These are phyloP conservation scores for Trichoderma sp. DNA, from an alignment of 2,329 filamentous ascomycete species.

Conservation along the genomic window DNA sequence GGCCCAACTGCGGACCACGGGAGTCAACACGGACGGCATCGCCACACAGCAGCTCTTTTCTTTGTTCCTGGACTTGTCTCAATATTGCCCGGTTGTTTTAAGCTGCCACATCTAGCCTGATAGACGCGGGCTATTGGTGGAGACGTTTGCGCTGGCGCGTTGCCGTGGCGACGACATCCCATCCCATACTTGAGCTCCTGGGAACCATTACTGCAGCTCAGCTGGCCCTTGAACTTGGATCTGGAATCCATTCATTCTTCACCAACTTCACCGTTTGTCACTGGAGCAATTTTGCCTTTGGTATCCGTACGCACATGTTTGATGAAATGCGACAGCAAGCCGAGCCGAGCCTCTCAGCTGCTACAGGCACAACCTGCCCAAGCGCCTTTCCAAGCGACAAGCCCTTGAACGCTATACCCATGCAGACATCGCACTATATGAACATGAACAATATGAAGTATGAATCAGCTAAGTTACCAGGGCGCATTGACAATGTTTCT, in stretches of 20 bases:
- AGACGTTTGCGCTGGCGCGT: slow-evolving; percentile 23
- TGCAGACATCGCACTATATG: slow-evolving; percentile 57
- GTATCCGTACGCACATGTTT: slow-evolving; percentile 41
- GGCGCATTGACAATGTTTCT: slow-evolving; percentile 33
- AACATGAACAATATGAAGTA: slow-evolving; percentile 48
- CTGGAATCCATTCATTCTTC: slow-evolving; percentile 23
- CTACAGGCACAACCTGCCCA: slow-evolving; percentile 55
- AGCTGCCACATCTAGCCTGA: background rate
- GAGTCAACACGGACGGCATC: background rate
- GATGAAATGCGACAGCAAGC: slow-evolving; percentile 57
- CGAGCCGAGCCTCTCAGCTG: slow-evolving; percentile 46
- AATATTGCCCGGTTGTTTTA: background rate
- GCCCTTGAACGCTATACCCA: slow-evolving; percentile 47
- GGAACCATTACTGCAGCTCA: slow-evolving; percentile 26
- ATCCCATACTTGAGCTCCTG: slow-evolving; percentile 30
- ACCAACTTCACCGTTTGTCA: slow-evolving; percentile 10
- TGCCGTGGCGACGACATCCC: slow-evolving; percentile 32
- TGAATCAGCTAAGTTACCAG: slow-evolving; percentile 43
- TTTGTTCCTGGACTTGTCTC: slow-evolving; percentile 18
- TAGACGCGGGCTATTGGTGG: slow-evolving; percentile 13
- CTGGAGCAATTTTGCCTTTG: slow-evolving; percentile 14
- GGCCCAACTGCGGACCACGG: slow-evolving; percentile 4
- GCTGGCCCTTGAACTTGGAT: slow-evolving; percentile 28
- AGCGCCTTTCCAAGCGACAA: slow-evolving; percentile 46
- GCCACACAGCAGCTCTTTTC: slow-evolving; percentile 1